Conservation (phyloP, 305 asterid genomes). For the Andrographis paniculata region DNA sequence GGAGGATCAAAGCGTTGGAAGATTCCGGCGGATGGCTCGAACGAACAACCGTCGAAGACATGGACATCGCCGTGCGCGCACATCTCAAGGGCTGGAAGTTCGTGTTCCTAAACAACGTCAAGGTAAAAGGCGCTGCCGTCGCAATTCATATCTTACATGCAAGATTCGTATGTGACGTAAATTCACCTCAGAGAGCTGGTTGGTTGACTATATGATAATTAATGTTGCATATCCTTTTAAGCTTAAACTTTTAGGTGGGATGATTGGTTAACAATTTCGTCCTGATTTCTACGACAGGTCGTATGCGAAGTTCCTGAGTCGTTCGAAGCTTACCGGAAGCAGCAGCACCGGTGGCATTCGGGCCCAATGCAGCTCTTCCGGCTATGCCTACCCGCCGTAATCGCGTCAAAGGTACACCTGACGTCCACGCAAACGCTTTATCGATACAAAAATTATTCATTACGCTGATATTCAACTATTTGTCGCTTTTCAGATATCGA, state of each 20-base stretch:
- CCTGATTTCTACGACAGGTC: constrained; percentile 28
- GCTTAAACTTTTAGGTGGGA: too few relatives aligned
- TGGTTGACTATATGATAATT: too few relatives aligned
- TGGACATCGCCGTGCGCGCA: too few relatives aligned
- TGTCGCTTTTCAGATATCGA: constrained; percentile 35
- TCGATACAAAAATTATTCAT: too few relatives aligned
- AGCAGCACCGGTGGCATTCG: constrained; percentile 71
- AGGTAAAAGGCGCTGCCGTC: constrained; percentile 23
- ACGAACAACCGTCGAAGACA: too few relatives aligned
- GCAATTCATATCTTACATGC: background rate
- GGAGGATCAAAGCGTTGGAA: constrained; percentile 69
- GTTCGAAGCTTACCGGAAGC: constrained; percentile 59
- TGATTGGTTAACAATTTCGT: too few relatives aligned
- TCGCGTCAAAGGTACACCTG: constrained; percentile 43
- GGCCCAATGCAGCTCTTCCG: constrained; percentile 76
- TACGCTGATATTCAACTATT: too few relatives aligned
- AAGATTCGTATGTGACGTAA: too few relatives aligned
- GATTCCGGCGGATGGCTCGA: constrained; percentile 87
- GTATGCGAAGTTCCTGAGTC: constrained; percentile 65
- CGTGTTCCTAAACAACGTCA: constrained; percentile 51
- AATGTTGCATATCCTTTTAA: too few relatives aligned
- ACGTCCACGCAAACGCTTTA: too few relatives aligned
- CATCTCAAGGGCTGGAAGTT: constrained; percentile 73
- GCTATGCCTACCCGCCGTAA: constrained; percentile 45
- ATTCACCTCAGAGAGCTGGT: too few relatives aligned